phyloP scores from a whole-genome alignment of 768 basidiomycete species.

The Imleria badia region DNA sequence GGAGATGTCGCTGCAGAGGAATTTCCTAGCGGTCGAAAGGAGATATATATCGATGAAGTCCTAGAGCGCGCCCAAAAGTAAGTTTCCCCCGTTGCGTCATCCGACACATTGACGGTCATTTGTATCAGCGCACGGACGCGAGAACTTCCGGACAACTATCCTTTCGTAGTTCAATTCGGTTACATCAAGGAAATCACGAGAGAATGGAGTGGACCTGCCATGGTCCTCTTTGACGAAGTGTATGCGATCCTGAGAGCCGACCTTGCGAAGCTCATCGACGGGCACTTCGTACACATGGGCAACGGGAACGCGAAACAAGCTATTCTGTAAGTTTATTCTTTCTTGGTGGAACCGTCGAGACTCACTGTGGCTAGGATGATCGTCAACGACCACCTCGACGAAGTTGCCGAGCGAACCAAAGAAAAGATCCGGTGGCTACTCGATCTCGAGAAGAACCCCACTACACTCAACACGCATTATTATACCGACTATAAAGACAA shows the following conservation, averaged over 20 bases:
- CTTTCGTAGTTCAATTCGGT: constrained; percentile 54
- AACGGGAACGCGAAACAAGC: constrained; percentile 52
- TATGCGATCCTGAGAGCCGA: constrained; percentile 38
- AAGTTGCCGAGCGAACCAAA: constrained; percentile 39
- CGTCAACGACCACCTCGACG: constrained; percentile 50
- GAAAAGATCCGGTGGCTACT: constrained; percentile 49
- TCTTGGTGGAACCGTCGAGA: too few species aligned
- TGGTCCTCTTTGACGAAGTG: constrained; percentile 42
- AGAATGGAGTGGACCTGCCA: constrained; percentile 51
- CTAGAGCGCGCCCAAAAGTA: constrained; percentile 46
- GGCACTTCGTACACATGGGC: constrained; percentile 53
- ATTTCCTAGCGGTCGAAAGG: neutral
- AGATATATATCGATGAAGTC: constrained; percentile 56
- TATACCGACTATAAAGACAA: constrained; percentile 49
- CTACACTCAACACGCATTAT: constrained; percentile 53
- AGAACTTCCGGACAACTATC: constrained; percentile 67
- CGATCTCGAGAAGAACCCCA: constrained; percentile 47
- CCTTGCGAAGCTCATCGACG: constrained; percentile 41
- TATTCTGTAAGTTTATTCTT: constrained; percentile 38
- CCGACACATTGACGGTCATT: neutral
- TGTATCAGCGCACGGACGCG: constrained; percentile 60
- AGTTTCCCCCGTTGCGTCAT: constrained; percentile 13
- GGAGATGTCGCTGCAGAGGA: constrained; percentile 8
- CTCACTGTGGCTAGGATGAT: constrained; percentile 38
- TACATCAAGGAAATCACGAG: constrained; percentile 47